phyloP scores from a whole-genome alignment of 1,284 basidiomycete species.

The Meira nashicola region DNA sequence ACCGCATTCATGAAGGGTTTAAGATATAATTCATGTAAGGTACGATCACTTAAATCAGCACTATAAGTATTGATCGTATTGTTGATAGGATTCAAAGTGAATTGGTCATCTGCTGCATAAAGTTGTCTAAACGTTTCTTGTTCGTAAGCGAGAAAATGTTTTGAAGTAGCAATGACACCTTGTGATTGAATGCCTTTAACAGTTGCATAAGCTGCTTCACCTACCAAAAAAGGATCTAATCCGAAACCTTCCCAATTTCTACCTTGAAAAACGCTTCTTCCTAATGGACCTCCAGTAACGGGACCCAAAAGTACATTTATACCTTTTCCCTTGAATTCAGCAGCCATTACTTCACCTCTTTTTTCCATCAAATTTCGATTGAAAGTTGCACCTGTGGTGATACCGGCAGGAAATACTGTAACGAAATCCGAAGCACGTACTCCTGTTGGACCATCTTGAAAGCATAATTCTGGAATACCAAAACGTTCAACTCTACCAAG shows the following conservation, averaged over 20 bases:
- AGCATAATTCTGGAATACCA: slow-evolving; percentile 66
- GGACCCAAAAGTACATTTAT: slow-evolving; percentile 66
- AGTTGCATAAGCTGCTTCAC: slow-evolving; percentile 37
- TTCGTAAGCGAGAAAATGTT: slow-evolving; percentile 52
- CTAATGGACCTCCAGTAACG: slow-evolving; percentile 51
- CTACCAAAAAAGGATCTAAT: slow-evolving; percentile 40
- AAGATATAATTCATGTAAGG: slow-evolving; percentile 59
- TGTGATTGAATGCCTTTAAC: slow-evolving; percentile 38
- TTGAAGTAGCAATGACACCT: slow-evolving; percentile 51
- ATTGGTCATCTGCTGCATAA: slow-evolving; percentile 8
- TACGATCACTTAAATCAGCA: slow-evolving; percentile 69
- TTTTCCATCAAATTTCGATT: slow-evolving; percentile 68
- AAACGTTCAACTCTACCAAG: slow-evolving; percentile 58
- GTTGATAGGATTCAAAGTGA: not conserved
- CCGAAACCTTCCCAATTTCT: slow-evolving; percentile 71
- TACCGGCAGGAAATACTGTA: slow-evolving; percentile 64
- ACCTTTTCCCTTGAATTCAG: slow-evolving; percentile 73
- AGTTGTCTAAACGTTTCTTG: slow-evolving; percentile 47
- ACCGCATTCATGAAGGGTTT: slow-evolving; percentile 56
- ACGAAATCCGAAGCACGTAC: slow-evolving; percentile 57
- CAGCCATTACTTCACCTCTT: slow-evolving; percentile 70
- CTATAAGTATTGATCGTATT: not conserved
- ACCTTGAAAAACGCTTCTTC: slow-evolving; percentile 63
- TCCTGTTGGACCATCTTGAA: slow-evolving; percentile 60
- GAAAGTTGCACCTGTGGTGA: slow-evolving; percentile 68